A percentile compares a stretch with the other conserved stretches of the same genome.
These are phyloP conservation scores for Carex scoparia DNA, from an alignment of 176 grass and related monocot genomes.

Conservation along the genomic window DNA sequence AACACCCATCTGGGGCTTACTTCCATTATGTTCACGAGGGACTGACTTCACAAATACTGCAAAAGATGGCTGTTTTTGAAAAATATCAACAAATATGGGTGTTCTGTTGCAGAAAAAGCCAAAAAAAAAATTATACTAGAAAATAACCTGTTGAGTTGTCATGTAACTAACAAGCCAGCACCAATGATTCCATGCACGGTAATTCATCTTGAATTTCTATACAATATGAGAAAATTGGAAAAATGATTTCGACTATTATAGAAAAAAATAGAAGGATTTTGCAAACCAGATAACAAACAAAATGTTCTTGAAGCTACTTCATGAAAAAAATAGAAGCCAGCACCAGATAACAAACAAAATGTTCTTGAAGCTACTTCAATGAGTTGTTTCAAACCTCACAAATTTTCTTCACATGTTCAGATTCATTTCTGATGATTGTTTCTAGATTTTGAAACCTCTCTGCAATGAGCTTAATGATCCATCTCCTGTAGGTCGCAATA, in stretches of 20 bases:
- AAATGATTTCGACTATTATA: background rate
- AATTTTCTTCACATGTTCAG: slow-evolving; percentile 63
- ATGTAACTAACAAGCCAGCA: slow-evolving; percentile 88
- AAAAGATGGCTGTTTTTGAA: background rate
- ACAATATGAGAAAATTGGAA: slow-evolving; percentile 19
- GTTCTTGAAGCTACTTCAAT: background rate
- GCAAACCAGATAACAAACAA: background rate
- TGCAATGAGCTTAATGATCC: slow-evolving; percentile 69
- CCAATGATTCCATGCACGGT: slow-evolving; percentile 79
- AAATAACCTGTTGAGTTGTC: slow-evolving; percentile 53
- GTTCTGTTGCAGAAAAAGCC: background rate
- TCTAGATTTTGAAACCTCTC: slow-evolving; percentile 35
- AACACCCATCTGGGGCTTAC: background rate
- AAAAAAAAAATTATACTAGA: background rate
- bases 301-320: background rate
- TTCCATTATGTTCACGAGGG: background rate
- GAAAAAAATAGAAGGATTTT: background rate
- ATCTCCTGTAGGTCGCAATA: slow-evolving; percentile 54
- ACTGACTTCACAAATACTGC: background rate
- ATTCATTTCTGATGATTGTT: slow-evolving; percentile 55
- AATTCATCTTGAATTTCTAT: slow-evolving; percentile 99
- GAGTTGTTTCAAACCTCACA: slow-evolving; percentile 52
- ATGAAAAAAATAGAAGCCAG: too few species aligned
- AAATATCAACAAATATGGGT: background rate
- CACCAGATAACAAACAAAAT: too few species aligned